phyloP scores from a whole-genome alignment of 2,329 filamentous ascomycete genomes.

The Penicillium sp. region DNA sequence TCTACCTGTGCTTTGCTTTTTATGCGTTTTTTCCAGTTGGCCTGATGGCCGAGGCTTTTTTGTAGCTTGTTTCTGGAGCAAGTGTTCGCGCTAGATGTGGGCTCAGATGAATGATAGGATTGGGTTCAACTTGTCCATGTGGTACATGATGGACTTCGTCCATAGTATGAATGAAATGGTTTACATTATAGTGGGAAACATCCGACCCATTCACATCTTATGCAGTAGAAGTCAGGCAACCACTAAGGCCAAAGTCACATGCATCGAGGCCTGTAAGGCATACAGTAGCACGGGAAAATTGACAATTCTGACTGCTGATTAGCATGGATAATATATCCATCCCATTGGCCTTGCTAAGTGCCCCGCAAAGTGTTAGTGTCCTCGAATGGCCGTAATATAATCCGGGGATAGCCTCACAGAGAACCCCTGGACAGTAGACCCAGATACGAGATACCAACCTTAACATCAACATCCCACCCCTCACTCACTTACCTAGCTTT shows the following conservation, averaged over 20 bases:
- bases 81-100: neutral
- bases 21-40: neutral
- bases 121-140: neutral
- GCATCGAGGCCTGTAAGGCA: neutral
- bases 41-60: neutral
- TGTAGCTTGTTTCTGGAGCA: slow-evolving; percentile 1
- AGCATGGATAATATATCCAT: neutral
- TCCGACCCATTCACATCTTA: neutral
- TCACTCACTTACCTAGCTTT: neutral
- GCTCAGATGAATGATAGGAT: neutral
- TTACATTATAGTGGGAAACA: neutral
- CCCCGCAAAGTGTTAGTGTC: neutral
- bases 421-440: neutral
- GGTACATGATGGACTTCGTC: neutral
- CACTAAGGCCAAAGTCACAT: neutral
- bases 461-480: no score
- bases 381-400: neutral
- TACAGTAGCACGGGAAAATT: no score
- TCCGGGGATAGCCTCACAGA: neutral
- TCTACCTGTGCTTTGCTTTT: neutral
- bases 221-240: neutral
- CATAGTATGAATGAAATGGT: neutral
- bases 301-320: neutral
- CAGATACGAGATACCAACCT: neutral
- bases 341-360: neutral